Conservation (phyloP, 1,284 basidiomycete genomes). For the Moesziomyces sp. region DNA sequence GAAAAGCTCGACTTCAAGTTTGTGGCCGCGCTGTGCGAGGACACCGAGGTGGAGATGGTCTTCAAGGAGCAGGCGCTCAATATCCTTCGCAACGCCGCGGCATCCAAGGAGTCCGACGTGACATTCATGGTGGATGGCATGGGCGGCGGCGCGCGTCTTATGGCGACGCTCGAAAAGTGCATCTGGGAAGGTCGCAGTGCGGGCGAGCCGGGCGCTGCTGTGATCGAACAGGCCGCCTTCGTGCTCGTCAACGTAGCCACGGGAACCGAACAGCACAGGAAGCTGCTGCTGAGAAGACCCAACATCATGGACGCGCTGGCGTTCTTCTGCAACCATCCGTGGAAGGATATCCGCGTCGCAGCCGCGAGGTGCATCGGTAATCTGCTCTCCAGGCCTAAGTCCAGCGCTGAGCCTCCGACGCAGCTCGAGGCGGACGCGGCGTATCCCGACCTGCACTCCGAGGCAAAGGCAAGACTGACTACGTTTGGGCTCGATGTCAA, state of each 20-base stretch:
- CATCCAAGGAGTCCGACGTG: slow-evolving; percentile 46
- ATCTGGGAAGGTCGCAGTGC: slow-evolving; percentile 48
- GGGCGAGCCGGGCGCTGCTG: slow-evolving; percentile 34
- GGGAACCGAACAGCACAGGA: slow-evolving; percentile 48
- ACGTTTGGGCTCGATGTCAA: slow-evolving; percentile 38
- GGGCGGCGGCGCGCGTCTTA: slow-evolving; percentile 44
- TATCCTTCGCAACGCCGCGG: slow-evolving; percentile 60
- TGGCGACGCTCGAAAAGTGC: slow-evolving; percentile 51
- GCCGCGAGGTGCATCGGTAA: slow-evolving; percentile 42
- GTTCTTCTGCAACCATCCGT: slow-evolving; percentile 52
- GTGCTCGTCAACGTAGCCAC: slow-evolving; percentile 61
- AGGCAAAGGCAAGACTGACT: slow-evolving; percentile 30
- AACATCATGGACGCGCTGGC: slow-evolving; percentile 57
- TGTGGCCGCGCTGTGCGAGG: slow-evolving; percentile 20
- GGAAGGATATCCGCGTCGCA: slow-evolving; percentile 41
- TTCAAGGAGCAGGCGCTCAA: slow-evolving; percentile 61
- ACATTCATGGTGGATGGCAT: slow-evolving; percentile 46
- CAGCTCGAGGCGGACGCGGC: background rate
- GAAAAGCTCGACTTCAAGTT: slow-evolving; percentile 35
- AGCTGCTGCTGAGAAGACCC: slow-evolving; percentile 39
- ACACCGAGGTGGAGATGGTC: slow-evolving; percentile 17
- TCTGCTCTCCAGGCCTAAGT: slow-evolving; percentile 21
- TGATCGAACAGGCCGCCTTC: slow-evolving; percentile 58
- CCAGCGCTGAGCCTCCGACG: background rate
- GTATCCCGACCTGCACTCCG: slow-evolving; percentile 11